Evolutionary conservation across 495 filamentous ascomycete genomes (phyloP).

Genomic region (Talaromyces adpressus): DNA sequence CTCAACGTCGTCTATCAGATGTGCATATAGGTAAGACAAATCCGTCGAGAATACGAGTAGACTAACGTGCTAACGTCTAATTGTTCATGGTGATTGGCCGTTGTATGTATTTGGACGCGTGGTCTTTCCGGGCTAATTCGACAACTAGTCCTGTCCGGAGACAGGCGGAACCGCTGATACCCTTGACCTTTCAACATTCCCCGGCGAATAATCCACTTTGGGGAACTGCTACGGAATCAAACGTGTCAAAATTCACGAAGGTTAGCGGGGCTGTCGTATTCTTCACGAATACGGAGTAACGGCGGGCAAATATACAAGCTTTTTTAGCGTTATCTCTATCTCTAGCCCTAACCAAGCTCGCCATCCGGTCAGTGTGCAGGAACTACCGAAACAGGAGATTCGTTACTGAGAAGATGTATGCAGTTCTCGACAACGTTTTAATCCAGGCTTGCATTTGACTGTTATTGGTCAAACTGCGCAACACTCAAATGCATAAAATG

Average conservation of each 20-base stretch:
- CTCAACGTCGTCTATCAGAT: not conserved
- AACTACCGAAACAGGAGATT: not conserved
- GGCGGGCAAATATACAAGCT: not conserved
- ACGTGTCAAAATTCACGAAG: not conserved
- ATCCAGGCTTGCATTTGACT: not conserved
- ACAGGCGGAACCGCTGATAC: not conserved
- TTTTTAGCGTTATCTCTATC: not conserved
- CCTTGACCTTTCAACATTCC: not conserved
- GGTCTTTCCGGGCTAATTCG: not conserved
- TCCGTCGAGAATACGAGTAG: not conserved
- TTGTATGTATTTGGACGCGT: not conserved
- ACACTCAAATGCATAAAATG: too few relatives aligned
- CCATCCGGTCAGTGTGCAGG: not conserved
- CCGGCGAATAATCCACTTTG: not conserved
- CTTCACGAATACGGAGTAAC: not conserved
- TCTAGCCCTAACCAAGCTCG: not conserved
- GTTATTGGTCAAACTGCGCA: not conserved
- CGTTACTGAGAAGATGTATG: not conserved
- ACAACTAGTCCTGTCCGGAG: not conserved
- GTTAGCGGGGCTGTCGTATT: not conserved
- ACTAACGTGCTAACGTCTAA: not conserved
- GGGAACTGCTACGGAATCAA: not conserved
- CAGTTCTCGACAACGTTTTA: not conserved
- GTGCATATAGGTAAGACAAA: not conserved
- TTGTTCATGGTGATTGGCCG: not conserved